Conservation (phyloP, 805 yeast species). For the Saturnispora quitensis region DNA sequence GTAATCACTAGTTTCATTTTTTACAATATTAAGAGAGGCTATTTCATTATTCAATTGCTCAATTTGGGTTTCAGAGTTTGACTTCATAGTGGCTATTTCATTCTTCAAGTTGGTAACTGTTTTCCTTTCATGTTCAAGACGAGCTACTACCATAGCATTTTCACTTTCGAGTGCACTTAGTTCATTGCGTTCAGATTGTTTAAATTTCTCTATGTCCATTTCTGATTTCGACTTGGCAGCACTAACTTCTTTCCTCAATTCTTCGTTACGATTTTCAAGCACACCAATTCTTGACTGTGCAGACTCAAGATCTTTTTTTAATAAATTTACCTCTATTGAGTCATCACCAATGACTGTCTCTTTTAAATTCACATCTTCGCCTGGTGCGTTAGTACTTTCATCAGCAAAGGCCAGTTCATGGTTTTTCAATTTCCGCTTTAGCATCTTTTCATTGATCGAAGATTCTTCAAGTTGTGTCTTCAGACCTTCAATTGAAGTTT, state of each 20-base stretch:
- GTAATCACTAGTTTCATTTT: constrained; percentile 55
- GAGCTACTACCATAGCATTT: constrained; percentile 52
- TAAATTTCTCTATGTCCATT: constrained; percentile 34
- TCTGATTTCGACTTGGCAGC: constrained; percentile 38
- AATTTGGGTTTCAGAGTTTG: constrained; percentile 37
- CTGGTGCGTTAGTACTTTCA: constrained; percentile 20
- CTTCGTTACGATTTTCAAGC: constrained; percentile 71
- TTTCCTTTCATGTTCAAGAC: constrained; percentile 42
- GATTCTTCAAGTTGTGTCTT: constrained; percentile 54
- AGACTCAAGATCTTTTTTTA: constrained; percentile 67
- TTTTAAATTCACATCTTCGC: constrained; percentile 17
- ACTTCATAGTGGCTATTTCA: constrained; percentile 26
- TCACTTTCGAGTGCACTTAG: constrained; percentile 56
- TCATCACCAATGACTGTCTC: constrained; percentile 19
- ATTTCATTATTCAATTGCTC: constrained; percentile 42
- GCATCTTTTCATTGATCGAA: constrained; percentile 54
- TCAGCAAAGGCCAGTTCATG: constrained; percentile 34
- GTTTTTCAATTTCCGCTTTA: constrained; percentile 46
- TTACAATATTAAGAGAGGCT: constrained; percentile 37
- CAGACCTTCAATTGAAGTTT: constrained; percentile 42
- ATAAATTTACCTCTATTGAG: constrained; percentile 32
- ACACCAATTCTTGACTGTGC: constrained; percentile 59
- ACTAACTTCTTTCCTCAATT: constrained; percentile 57
- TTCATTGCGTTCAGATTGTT: constrained; percentile 36
- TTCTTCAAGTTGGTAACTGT: constrained; percentile 18